Evolutionary conservation across 257 asterid species (phyloP).

Genomic region (Fraxinus excelsior): DNA sequence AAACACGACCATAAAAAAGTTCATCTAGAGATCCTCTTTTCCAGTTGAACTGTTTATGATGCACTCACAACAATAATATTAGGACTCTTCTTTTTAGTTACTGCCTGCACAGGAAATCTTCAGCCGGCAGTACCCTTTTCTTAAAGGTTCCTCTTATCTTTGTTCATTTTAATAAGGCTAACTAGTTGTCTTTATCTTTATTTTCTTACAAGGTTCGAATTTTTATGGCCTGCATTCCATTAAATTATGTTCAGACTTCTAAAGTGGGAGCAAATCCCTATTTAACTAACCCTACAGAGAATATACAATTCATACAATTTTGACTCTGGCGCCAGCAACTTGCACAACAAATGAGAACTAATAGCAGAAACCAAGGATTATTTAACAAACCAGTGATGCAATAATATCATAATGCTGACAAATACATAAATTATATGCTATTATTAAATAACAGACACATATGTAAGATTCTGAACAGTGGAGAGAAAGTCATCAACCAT

Average conservation of each 20-base stretch:
- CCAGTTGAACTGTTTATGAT: background rate
- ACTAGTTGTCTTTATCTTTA: slow-evolving; percentile 22
- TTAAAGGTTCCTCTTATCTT: slow-evolving; percentile 23
- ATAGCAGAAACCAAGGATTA: slow-evolving; percentile 35
- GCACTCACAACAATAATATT: slow-evolving; percentile 24
- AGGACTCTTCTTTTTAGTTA: slow-evolving; percentile 16
- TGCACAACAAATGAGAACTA: slow-evolving; percentile 35
- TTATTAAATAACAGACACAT: slow-evolving; percentile 1
- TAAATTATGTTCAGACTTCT: slow-evolving; percentile 36
- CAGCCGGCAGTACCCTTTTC: slow-evolving; percentile 26
- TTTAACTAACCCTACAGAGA: slow-evolving; percentile 28
- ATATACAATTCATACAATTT: slow-evolving; percentile 30
- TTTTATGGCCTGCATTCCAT: slow-evolving; percentile 23
- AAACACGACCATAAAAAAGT: background rate
- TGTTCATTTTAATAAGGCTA: slow-evolving; percentile 30
- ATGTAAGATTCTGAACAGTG: background rate
- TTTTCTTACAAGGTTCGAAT: slow-evolving; percentile 19
- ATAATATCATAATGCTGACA: slow-evolving; percentile 10
- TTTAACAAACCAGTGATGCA: slow-evolving; percentile 32
- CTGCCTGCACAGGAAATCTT: slow-evolving; percentile 24
- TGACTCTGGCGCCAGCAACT: slow-evolving; percentile 54
- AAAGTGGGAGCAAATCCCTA: slow-evolving; percentile 44
- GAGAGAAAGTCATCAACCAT: background rate
- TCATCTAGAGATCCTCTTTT: slow-evolving; percentile 8
- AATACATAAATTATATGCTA: slow-evolving; percentile 26